Conservation (phyloP, 164 flowering plant genomes). For the Umbilicus rupestris region DNA sequence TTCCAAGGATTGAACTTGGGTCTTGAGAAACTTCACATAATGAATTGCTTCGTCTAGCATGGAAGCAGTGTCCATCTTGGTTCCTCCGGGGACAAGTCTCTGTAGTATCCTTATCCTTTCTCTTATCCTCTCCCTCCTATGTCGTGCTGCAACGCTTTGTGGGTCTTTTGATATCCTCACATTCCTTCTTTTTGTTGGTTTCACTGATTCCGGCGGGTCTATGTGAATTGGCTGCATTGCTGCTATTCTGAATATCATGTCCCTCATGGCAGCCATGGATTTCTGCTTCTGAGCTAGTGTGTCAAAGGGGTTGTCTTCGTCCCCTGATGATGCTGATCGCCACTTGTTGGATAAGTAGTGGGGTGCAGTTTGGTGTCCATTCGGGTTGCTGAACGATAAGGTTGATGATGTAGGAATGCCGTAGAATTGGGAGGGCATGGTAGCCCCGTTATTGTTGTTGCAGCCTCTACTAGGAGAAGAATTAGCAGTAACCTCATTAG, state of each 20-base stretch:
- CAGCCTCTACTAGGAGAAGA: constrained; percentile 1
- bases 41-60: constrained; percentile 64
- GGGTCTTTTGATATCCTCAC: constrained; percentile 53
- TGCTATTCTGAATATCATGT: constrained; percentile 53
- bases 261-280: constrained; percentile 47
- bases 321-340: constrained; percentile 8
- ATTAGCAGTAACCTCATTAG: constrained; percentile 6
- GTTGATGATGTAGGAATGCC: constrained; percentile 5
- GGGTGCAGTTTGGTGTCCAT: constrained; percentile 6
- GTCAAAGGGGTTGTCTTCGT: constrained; percentile 7
- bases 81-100: constrained; percentile 52
- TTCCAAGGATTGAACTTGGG: constrained; percentile 38
- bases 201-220: constrained; percentile 48
- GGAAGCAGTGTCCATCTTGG: constrained; percentile 58
- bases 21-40: constrained; percentile 49
- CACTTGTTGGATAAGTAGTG: constrained; percentile 9
- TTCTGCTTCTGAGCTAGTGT: constrained; percentile 17
- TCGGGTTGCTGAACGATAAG: constrained; percentile 7
- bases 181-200: constrained; percentile 43
- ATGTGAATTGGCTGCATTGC: constrained; percentile 54
- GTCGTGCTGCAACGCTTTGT: constrained; percentile 58
- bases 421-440: not conserved
- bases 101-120: constrained; percentile 48
- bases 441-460: not conserved
- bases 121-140: constrained; percentile 49